Evolutionary conservation across 2,329 filamentous ascomycete genomes (phyloP), one percentile per base, ranked within the genome.

Genomic region (Macrophomina pseudophaseolina): DNA sequence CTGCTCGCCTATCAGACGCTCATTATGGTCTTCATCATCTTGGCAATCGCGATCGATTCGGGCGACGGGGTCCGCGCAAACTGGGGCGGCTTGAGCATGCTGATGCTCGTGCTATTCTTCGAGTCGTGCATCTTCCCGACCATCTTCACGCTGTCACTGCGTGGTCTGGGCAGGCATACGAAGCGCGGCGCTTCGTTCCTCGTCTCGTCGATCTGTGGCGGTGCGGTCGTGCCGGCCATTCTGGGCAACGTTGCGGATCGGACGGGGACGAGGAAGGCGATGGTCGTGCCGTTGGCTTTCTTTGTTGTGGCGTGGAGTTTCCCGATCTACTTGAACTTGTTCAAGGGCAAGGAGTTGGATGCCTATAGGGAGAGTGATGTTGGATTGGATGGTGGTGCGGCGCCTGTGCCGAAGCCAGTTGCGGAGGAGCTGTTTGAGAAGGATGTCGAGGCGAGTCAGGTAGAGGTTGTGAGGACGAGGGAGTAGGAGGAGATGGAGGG

Each of bases 111-210:
- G 1, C 71, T 78, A 28, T 79, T 78, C 72, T 79, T 78, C 70
- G 76, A 79, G 64, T 74, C 71, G 30, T 78, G 75, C 68, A 75
- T 78, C 66, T 79, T 79, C 72, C 76, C 77, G 3, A 76, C 77
- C 66, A 79, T 79, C 69, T 78, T 79, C 68, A 76, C 77, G 1
- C 70, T 77, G 3, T 74, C 74, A 1, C 73, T 79, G 12, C 75
- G 77, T 51, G 77, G 77, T 23, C 73, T 79, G 5, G 77, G 77
- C 40, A 32, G 76, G 23, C 76, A 79, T 70, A 79, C 77, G 67
- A 79, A 79, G 73, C 76, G 77, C 49, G 77, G 77, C 38, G 76
- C 76, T 23, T 78, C 75, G 1, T 78, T 75, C 72, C 68, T 79
- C 53, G 77, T 79, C 28, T 71, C 76, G 14, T 74, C 75, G 30